Evolutionary conservation across 2,329 filamentous ascomycete genomes (phyloP), one percentile per base, ranked within the genome.

Genomic region (Huntiella moniliformis): DNA sequence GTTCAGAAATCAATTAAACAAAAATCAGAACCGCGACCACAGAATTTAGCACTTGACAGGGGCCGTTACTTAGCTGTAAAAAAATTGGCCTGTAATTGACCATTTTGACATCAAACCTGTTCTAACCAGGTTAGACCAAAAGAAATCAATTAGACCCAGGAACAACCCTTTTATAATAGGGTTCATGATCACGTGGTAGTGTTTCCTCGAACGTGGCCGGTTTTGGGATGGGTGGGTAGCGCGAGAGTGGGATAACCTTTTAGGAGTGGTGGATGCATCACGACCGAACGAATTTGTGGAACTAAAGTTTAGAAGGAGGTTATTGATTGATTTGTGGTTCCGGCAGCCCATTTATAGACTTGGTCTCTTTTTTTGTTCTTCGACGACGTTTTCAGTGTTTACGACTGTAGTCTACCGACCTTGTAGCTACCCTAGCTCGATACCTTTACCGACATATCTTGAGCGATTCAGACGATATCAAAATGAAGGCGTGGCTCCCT

Each of bases 401-500:
- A 28, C 22, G 22, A 28, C 22, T 28, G 2, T 28, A 28, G 22
- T 28, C 22, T 28, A 5, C 6, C 22, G 22, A 28, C 22, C 38
- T 40, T 40, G 38, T 12, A 40, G 17, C 16, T 40, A 18, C 39
- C 22, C 39, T 41, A 28, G 28, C 32, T 13, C 41, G 13, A 43
- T 34, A 43, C 41, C 41, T 5, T 28, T 5, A 28, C 22, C 22
- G 22, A 28, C 22, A 41, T 32, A 12, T 34, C 40, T n/a, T n/a
- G 33, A 22, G 4, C 17, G 33, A 44, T 37, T 37, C 8, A 28
- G 7, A 28, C 22, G 22, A 15, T 38, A 17, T 37, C 12, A 49
- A n/a, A 15, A 79, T 79, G 75, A 73, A 69, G 60, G 58, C 66
- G 50, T 62, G 82, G 57, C 66, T 82, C 51, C 64, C 81, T 50